Evolutionary conservation across 2,329 filamentous ascomycete species (phyloP), one percentile per base, ranked within the genome.

Genomic region (Alternaria sp.): DNA sequence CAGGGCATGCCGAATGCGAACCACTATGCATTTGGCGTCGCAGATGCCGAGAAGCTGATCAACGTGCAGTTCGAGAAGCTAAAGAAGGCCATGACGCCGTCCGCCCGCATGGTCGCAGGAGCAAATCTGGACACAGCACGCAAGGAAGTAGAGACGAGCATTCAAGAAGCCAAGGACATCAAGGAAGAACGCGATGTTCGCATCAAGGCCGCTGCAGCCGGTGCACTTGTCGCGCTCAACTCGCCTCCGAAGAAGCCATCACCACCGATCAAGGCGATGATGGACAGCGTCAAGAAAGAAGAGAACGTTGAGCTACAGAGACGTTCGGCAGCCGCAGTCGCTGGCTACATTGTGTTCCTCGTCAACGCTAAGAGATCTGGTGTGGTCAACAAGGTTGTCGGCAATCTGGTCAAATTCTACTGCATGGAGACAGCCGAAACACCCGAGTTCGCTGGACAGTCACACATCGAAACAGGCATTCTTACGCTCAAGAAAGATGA

Each of bases 391-490:
- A 99, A 99, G 82, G 92, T 99, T 13, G 94, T 98, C 26, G 90
- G 92, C 50, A 99, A 99, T 75, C 81, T 99, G 56, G 93, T 97
- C 82, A 98, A 97, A 76, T 99, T 97, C 81, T 97, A 93, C 67
- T 99, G 96, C 75, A 93, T 97, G 74, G 96, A 99, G 77, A 97
- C 96, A 1, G 95, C 96, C 0, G 96, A 99, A 79, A 99, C 96
- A 0, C 96, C 96, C 0, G 96, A 98, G 74, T 98, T 98, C 77
- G 89, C 90, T 5, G 90, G 92, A 26, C 96, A 98, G 74, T 91
- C 91, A 2, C 79, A 85, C 46, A 90, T 96, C 74, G 91, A 90
- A 49, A 89, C 90, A 67, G 90, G 91, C 13, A 96, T 99, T 59
- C 82, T 99, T 15, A 98, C 96, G 0, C 89, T 99, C 79, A 93